A percentile compares a stretch with the other conserved stretches of the same genome.
These are phyloP conservation scores for Beta lomatogona DNA, from an alignment of 179 eudicot species.

Conservation along the genomic window DNA sequence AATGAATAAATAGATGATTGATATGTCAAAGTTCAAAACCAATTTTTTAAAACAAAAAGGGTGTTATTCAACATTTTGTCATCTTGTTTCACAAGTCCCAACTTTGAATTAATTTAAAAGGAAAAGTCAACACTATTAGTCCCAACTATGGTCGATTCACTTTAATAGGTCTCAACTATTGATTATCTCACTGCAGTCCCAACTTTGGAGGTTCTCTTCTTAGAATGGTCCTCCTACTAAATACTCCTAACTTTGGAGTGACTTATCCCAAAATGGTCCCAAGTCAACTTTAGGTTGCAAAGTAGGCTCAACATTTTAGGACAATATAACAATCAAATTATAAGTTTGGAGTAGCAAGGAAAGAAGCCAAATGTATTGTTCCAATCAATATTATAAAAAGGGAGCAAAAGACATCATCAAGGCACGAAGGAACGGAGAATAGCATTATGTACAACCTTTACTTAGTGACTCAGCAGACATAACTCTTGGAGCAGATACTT, in stretches of 20 bases:
- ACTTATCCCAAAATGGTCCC: not conserved
- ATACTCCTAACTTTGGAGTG: not conserved
- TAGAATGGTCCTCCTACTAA: too few species aligned
- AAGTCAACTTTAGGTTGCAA: not conserved
- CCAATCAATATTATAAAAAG: not conserved
- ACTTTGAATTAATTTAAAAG: too few species aligned
- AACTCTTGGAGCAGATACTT: constrained; percentile 34
- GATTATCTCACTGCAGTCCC: too few species aligned
- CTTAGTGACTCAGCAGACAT: constrained; percentile 35
- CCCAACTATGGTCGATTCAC: too few species aligned
- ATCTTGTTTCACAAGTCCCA: not conserved
- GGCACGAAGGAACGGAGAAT: not conserved
- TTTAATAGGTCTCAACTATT: too few species aligned
- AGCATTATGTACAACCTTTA: constrained; percentile 39
- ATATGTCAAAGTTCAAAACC: not conserved
- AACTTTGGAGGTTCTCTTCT: not conserved
- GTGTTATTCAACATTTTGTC: not conserved
- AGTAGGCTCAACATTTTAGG: not conserved
- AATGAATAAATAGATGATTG: not conserved
- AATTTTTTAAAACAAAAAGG: not conserved
- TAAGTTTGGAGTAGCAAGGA: not conserved
- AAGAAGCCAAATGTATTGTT: not conserved
- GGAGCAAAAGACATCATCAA: not conserved
- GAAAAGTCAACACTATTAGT: too few species aligned
- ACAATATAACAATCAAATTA: not conserved